These are phyloP conservation scores for Monilinia fructicola DNA, from an alignment of 2,329 filamentous ascomycete species.

Conservation along the genomic window DNA sequence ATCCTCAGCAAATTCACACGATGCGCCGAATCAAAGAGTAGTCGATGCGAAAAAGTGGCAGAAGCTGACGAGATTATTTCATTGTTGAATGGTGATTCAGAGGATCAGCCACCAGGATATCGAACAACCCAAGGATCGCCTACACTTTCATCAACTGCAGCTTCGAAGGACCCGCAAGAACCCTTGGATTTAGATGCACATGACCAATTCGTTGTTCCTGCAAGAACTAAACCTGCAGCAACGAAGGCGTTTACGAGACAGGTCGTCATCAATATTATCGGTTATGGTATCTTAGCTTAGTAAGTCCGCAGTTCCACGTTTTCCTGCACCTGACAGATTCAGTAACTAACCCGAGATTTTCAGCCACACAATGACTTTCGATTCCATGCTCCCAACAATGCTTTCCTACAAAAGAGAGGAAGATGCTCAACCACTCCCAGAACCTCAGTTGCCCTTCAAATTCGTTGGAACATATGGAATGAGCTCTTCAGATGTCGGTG, in stretches of 20 bases:
- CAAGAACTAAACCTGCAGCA: conserved; percentile 43
- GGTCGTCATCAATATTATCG: conserved; percentile 82
- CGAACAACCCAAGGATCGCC: conserved; percentile 59
- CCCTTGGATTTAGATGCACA: conserved; percentile 40
- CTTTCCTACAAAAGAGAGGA: conserved; percentile 47
- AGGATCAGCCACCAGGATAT: conserved; percentile 68
- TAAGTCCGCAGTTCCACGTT: conserved; percentile 53
- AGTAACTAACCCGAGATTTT: conserved; percentile 34
- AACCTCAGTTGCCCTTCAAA: conserved; percentile 72
- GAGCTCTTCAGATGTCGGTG: conserved; percentile 78
- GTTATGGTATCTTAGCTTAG: conserved; percentile 92
- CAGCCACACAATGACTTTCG: conserved; percentile 95
- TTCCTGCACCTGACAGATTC: conserved; percentile 17
- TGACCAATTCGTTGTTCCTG: conserved; percentile 28
- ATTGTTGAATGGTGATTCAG: conserved; percentile 54
- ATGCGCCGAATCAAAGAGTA: conserved; percentile 39
- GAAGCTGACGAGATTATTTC: conserved; percentile 49
- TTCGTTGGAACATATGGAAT: conserved; percentile 86
- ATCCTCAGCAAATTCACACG: conserved; percentile 50
- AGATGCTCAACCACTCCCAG: conserved; percentile 44
- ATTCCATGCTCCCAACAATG: conserved; percentile 90
- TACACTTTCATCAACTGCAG: conserved; percentile 44
- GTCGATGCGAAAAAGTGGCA: conserved; percentile 42
- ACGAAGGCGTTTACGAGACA: conserved; percentile 76
- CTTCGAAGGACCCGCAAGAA: conserved; percentile 43